Percentiles rank a stretch among this genome's conserved stretches.
These are phyloP conservation scores for Trichoderma polysporum DNA, from an alignment of 2,329 filamentous ascomycete species.

Conservation along the genomic window DNA sequence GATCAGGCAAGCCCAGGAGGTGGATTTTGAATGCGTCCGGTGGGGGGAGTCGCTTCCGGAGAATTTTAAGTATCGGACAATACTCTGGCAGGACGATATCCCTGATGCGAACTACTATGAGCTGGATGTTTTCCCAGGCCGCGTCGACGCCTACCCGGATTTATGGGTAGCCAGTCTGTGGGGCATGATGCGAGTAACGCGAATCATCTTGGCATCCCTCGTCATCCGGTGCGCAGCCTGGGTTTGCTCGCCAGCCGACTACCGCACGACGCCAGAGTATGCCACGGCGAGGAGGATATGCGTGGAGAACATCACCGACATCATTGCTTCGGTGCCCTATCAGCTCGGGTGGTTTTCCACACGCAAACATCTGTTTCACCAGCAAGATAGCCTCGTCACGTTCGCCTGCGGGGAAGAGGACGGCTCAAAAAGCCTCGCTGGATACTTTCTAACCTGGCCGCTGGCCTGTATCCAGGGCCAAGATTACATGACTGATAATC, in stretches of 20 bases:
- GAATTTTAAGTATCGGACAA: constrained; percentile 51
- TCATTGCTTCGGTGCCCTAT: constrained; percentile 61
- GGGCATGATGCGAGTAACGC: constrained; percentile 55
- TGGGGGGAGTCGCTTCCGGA: constrained; percentile 54
- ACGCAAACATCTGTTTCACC: constrained; percentile 41
- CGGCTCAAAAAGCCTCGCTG: constrained; percentile 53
- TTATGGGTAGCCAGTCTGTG: constrained; percentile 58
- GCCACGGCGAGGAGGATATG: constrained; percentile 53
- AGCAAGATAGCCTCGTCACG: constrained; percentile 41
- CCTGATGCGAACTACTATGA: constrained; percentile 51
- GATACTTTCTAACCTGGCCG: constrained; percentile 61
- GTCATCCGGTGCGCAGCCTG: constrained; percentile 61
- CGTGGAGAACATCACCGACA: constrained; percentile 55
- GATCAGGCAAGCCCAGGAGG: constrained; percentile 50
- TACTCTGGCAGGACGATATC: constrained; percentile 57
- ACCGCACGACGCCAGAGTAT: constrained; percentile 62
- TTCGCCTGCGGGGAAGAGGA: constrained; percentile 53
- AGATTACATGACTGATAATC: constrained; percentile 59
- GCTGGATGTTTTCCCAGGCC: constrained; percentile 59
- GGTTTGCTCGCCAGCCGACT: constrained; percentile 60
- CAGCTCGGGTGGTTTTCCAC: constrained; percentile 59
- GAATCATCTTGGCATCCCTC: constrained; percentile 55
- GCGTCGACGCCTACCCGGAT: constrained; percentile 59
- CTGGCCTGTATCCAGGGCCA: constrained; percentile 53
- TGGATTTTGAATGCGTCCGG: constrained; percentile 52